These are phyloP conservation scores for Chrysochromulina parva DNA, from an alignment of 78 protist genomes.

Conservation along the genomic window DNA sequence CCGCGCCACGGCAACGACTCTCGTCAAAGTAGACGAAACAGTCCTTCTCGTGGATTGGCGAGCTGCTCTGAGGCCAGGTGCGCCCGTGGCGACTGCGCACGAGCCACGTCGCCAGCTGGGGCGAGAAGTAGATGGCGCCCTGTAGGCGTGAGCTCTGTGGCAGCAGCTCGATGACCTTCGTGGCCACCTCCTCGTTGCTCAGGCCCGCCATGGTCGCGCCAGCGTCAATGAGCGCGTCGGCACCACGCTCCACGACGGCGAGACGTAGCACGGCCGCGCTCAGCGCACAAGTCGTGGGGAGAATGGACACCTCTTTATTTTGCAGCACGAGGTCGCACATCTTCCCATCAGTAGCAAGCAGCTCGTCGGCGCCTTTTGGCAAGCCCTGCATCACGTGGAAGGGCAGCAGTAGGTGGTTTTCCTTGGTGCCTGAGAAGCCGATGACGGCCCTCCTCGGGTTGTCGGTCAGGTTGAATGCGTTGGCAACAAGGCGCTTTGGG, in stretches of 20 bases:
- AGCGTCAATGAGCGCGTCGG: neutral
- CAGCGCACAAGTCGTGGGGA: neutral
- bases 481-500: neutral
- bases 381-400: neutral
- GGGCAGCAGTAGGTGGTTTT: neutral
- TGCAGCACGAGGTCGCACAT: neutral
- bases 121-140: neutral
- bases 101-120: neutral
- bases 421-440: slow-evolving; percentile 39
- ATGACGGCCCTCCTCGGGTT: neutral
- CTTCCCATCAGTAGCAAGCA: slow-evolving; percentile 9
- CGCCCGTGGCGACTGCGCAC: neutral
- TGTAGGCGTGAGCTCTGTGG: neutral
- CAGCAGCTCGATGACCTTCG: neutral
- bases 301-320: neutral
- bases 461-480: neutral
- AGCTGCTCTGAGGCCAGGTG: neutral
- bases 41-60: neutral
- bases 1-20: slow-evolving; percentile 12
- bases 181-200: neutral
- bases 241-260: neutral
- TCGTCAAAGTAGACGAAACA: neutral
- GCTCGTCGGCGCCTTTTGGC: neutral
- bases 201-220: neutral
- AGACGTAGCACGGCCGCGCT: neutral